Evolutionary conservation across 148 eudicot species (phyloP), one percentile per base, ranked within the genome.

Genomic region (Diospyros lotus): DNA sequence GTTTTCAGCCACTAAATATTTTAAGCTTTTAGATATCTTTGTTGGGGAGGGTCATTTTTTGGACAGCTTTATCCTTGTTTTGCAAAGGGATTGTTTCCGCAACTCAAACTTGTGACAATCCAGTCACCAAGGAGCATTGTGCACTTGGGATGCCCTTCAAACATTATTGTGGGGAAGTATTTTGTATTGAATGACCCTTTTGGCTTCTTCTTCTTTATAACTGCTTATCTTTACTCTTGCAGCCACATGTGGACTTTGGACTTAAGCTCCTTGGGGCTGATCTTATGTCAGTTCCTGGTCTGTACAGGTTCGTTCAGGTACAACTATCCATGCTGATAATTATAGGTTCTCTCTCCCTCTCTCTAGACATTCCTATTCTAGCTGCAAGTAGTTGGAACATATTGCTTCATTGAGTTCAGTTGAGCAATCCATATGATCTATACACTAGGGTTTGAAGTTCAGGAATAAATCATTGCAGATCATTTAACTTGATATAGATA

Each of bases 221-320:
- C 65, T 54, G 17, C 52, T 41, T 64, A 48, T 54, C 15, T 69
- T 59, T 75, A 38, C 9, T 39, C 43, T 78, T 84, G 79, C 93
- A 93, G 97, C 98, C 98, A 28, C 93, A 93, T 77, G 94, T 93
- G 76, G 98, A 93, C 79, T 93, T 93, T 77, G 98, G 97, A 58
- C 86, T 93, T 45, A 93, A 87, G 87, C 83, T 93, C 73, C 61
- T 86, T 28, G 98, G 98, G 75, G 97, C 97, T 80, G 98, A 93
- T 88, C 89, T 93, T 68, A 93, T 93, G 98, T 87, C 98, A 45
- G 87, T 93, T 80, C 98, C 98, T 58, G 98, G 98, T 64, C 75
- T 86, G 73, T 93, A 91, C 82, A 79, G 90, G 76, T 82, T 88
- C 67, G 94, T 89, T 68, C 97, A 93, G 98, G 98, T 93, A 88